phyloP scores from a whole-genome alignment of 2,329 filamentous ascomycete genomes.

The Dothideomycetes sp. region DNA sequence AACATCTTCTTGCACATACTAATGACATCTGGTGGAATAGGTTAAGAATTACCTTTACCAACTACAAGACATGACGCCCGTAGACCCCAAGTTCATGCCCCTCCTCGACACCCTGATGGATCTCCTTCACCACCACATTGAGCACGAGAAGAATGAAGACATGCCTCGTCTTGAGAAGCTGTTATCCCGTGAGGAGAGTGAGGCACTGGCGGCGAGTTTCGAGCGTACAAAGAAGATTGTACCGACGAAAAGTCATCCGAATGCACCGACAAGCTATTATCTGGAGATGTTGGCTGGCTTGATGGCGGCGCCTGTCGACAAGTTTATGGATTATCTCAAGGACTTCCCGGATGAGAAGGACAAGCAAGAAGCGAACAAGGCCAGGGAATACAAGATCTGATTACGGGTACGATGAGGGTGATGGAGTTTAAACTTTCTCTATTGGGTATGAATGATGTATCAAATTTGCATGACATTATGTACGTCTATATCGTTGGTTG shows the following conservation, averaged over 20 bases:
- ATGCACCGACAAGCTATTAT: constrained; percentile 14
- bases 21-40: constrained; percentile 6
- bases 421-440: too few relatives aligned
- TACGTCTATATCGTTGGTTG: too few relatives aligned
- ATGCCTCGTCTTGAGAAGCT: constrained; percentile 18
- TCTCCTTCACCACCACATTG: constrained; percentile 18
- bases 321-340: constrained; percentile 18
- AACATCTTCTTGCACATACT: neutral
- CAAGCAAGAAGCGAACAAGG: constrained; percentile 1
- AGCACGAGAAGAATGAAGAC: constrained; percentile 19
- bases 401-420: too few relatives aligned
- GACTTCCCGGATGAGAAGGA: constrained; percentile 53
- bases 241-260: constrained; percentile 17
- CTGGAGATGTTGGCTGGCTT: constrained; percentile 17
- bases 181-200: constrained; percentile 16
- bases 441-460: too few relatives aligned
- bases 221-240: constrained; percentile 18
- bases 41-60: constrained; percentile 20
- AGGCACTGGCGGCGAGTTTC: constrained; percentile 17
- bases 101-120: constrained; percentile 17
- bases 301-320: constrained; percentile 20
- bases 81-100: constrained; percentile 17
- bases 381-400: constrained; percentile 43
- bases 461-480: too few relatives aligned
- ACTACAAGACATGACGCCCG: constrained; percentile 17